Conservation (phyloP, 2,329 filamentous ascomycete genomes). For the Trichoderma endophyticum region DNA sequence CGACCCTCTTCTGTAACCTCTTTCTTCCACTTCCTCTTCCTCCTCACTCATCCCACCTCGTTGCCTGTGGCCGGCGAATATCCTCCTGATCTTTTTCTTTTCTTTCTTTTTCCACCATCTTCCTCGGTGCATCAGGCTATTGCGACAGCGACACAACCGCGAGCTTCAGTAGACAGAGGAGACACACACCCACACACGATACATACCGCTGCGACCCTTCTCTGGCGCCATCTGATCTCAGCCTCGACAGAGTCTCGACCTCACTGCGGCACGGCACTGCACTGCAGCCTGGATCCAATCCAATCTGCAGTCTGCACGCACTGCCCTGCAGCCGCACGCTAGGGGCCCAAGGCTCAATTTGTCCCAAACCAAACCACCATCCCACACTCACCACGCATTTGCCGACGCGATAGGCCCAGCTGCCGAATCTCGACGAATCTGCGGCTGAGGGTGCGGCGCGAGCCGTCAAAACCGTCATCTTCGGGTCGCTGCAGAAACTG, state of each 20-base stretch:
- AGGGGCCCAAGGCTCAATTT: background rate
- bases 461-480: slow-evolving; percentile 3
- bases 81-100: background rate
- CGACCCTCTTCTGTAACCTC: background rate
- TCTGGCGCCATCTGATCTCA: background rate
- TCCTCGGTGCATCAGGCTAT: background rate
- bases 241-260: background rate
- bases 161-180: background rate
- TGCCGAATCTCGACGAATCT: slow-evolving; percentile 3
- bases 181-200: background rate
- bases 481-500: background rate
- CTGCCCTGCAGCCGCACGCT: background rate
- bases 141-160: background rate
- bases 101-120: background rate
- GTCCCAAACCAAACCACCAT: background rate
- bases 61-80: background rate
- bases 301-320: background rate
- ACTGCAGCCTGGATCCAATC: background rate
- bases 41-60: background rate
- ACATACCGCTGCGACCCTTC: background rate
- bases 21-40: background rate
- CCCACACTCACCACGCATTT: background rate
- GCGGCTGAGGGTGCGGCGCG: slow-evolving; percentile 7
- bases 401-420: background rate
- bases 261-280: background rate